A percentile compares a stretch with the other conserved stretches of the same genome.
phyloP scores from a whole-genome alignment of 2,329 filamentous ascomycete genomes.

The Rachicladosporium sp. region DNA sequence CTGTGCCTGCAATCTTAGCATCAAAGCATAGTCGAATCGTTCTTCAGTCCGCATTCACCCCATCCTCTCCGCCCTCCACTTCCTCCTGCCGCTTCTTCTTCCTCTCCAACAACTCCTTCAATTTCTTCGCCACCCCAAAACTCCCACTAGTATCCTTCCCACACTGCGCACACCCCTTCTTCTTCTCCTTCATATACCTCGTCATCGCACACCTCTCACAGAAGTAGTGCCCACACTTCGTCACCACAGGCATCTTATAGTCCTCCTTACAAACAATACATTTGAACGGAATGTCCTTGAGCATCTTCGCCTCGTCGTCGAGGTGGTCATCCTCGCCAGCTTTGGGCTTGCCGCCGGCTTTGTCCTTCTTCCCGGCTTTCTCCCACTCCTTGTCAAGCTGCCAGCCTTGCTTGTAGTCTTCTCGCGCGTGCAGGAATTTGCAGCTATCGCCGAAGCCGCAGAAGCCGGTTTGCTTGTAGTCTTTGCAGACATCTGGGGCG shows the following conservation, averaged over 20 bases:
- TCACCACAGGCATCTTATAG: slow-evolving; percentile 72
- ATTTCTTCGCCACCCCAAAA: slow-evolving; percentile 74
- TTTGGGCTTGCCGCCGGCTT: slow-evolving; percentile 43
- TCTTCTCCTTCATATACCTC: slow-evolving; percentile 68
- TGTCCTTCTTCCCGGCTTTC: slow-evolving; percentile 56
- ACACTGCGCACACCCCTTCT: slow-evolving; percentile 72
- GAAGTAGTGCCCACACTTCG: slow-evolving; percentile 91
- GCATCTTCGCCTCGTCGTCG: slow-evolving; percentile 53
- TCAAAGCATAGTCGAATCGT: too few relatives aligned
- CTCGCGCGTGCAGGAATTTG: slow-evolving; percentile 65
- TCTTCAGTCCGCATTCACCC: too few relatives aligned
- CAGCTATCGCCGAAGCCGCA: slow-evolving; percentile 67
- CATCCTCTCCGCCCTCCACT: slow-evolving; percentile 1
- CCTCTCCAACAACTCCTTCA: slow-evolving; percentile 68
- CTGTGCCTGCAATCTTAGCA: slow-evolving; percentile 20
- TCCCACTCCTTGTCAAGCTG: slow-evolving; percentile 94
- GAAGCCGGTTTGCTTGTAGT: slow-evolving; percentile 72
- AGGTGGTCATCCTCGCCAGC: slow-evolving; percentile 40
- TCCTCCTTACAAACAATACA: slow-evolving; percentile 74
- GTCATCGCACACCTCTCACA: slow-evolving; percentile 82
- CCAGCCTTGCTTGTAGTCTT: slow-evolving; percentile 85
- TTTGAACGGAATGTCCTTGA: slow-evolving; percentile 78
- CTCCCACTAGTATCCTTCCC: slow-evolving; percentile 75
- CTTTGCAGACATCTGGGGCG: slow-evolving; percentile 87
- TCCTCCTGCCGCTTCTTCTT: slow-evolving; percentile 33